phyloP scores from a whole-genome alignment of 2,329 filamentous ascomycete genomes.

The Fusarium coffeatum region DNA sequence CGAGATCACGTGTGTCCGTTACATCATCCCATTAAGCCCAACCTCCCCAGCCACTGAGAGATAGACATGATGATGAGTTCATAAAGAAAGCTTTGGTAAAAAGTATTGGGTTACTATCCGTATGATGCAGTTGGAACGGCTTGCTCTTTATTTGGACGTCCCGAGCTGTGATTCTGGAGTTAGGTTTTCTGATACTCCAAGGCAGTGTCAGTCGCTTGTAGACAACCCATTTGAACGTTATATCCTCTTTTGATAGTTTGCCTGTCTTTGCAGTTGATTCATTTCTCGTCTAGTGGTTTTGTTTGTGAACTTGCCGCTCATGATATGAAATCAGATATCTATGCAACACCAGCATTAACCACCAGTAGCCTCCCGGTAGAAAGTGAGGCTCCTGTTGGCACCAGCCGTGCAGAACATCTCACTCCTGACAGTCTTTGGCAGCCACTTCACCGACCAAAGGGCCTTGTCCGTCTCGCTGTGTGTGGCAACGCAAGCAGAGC shows the following conservation, averaged over 20 bases:
- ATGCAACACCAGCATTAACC: slow-evolving; percentile 21
- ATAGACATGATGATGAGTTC: neutral
- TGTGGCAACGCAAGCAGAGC: slow-evolving; percentile 86
- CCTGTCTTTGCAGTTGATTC: neutral
- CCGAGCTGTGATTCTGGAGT: neutral
- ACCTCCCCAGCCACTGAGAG: neutral
- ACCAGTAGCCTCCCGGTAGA: slow-evolving; percentile 81
- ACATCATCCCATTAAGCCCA: neutral
- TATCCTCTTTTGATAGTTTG: neutral
- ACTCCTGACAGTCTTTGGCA: slow-evolving; percentile 76
- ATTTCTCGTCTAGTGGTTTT: neutral
- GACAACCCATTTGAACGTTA: neutral
- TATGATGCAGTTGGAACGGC: neutral
- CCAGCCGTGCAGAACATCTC: slow-evolving; percentile 84
- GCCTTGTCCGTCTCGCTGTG: slow-evolving; percentile 90
- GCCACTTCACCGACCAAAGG: slow-evolving; percentile 86
- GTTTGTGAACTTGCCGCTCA: neutral
- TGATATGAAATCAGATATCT: neutral
- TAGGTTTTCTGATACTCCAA: neutral
- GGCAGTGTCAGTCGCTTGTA: neutral
- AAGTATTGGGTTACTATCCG: neutral
- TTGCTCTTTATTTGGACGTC: neutral
- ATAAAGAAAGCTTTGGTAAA: neutral
- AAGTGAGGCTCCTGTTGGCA: slow-evolving; percentile 78
- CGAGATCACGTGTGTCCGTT: slow-evolving; percentile 60